Base-by-base conservation (phyloP, 1,139 yeast species). In the Pichia sp. region DNA sequence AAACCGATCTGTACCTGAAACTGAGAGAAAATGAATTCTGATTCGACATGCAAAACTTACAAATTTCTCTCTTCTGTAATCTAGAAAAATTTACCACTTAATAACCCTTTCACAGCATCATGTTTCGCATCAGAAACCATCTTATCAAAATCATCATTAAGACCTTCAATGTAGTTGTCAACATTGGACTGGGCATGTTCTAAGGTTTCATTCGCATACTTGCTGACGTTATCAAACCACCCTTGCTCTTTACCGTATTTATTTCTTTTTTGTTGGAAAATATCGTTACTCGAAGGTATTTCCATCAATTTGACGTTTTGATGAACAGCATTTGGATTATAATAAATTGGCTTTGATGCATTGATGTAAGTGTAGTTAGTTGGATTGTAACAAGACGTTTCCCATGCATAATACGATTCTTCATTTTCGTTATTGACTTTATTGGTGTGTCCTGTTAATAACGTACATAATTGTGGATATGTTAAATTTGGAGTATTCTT, bases 381-480 rank as follows among this genome's bases (percentile, higher is more conserved):
- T 4, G 64, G 58, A 45, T 63, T 63, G 50, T 60, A 62, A 59
- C 73, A 60, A 71, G 72, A 67, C 65, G 64, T 44, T 73, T 75
- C 50, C 81, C 81, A 58, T 61, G 88, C 83, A 50, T 81, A 61
- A 33, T 62, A 66, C 49, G 79, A 72, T 54, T 83, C 92, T 26
- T 45, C 44, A 29, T 41, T 27, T n/a, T 32, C 33, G 3, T 34
- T n/a, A 31, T 69, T 68, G 0, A 70, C 65, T 29, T 75, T 72
- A 55, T 86, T 69, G 47, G 71, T 74, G 1, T 77, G 79, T 0
- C 88, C 87, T 7, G 79, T 79, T 36, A 84, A 67, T 40, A 82
- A 57, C n/a, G 55, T 47, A 40, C 77, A 72, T 50, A 84, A 65
- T 50, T 86, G 95, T 2, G 73, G 72, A 33, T 74, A 64, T 3